Conservation (phyloP, 345 rosid species). For the Garcia nutans region DNA sequence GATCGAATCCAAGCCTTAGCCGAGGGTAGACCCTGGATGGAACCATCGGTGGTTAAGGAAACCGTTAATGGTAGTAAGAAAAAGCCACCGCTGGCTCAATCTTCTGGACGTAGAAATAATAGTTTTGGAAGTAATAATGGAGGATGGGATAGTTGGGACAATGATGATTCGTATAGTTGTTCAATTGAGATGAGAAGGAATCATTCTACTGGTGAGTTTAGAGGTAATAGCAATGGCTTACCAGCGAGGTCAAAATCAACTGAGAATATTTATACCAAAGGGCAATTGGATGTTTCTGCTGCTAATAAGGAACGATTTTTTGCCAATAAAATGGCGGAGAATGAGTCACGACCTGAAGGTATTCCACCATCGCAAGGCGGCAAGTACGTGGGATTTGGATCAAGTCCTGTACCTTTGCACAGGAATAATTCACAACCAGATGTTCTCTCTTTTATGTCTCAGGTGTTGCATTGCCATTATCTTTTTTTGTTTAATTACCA, state of each 20-base stretch:
- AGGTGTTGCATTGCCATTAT: constrained; percentile 44
- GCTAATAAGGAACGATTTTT: constrained; percentile 80
- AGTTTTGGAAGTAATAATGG: constrained; percentile 35
- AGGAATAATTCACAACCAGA: constrained; percentile 59
- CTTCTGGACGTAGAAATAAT: constrained; percentile 37
- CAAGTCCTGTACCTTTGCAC: constrained; percentile 55
- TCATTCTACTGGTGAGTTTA: constrained; percentile 72
- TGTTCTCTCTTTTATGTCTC: constrained; percentile 73
- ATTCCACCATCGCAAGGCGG: constrained; percentile 96
- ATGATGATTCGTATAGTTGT: constrained; percentile 60
- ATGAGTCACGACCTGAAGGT: constrained; percentile 81
- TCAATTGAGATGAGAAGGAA: constrained; percentile 70
- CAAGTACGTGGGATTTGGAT: constrained; percentile 95
- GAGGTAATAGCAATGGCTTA: constrained; percentile 38
- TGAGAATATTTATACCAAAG: constrained; percentile 71
- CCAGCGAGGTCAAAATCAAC: constrained; percentile 73
- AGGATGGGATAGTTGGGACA: constrained; percentile 96
- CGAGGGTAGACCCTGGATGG: constrained; percentile 81
- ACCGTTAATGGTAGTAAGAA: constrained; percentile 32
- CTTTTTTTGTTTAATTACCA: neutral
- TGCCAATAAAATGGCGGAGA: constrained; percentile 66
- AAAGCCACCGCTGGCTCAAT: constrained; percentile 53
- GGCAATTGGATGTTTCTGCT: constrained; percentile 85
- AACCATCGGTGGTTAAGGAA: constrained; percentile 79
- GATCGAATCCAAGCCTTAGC: constrained; percentile 86